Conservation (phyloP, 331 rosid genomes). For the Quercus tomentella region DNA sequence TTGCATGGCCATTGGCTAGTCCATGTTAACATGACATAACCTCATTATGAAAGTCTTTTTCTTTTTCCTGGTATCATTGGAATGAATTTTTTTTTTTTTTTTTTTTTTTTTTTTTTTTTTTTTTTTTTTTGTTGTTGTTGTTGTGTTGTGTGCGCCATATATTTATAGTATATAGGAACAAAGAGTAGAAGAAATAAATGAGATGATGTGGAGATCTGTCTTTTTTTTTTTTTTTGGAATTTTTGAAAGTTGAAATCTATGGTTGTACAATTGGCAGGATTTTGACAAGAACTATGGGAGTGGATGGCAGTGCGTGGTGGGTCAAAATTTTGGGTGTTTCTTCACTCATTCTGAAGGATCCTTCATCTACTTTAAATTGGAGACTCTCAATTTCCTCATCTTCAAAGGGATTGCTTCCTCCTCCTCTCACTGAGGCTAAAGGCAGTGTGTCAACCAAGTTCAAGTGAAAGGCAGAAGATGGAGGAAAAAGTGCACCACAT, state of each 20-base stretch:
- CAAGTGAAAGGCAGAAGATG: neutral
- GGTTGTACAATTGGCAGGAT: constrained; percentile 45
- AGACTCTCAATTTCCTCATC: constrained; percentile 81
- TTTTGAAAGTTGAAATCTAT: neutral
- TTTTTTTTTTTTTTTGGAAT: neutral
- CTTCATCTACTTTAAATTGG: constrained; percentile 80
- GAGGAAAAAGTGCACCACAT: neutral
- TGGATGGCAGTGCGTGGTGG: constrained; percentile 99
- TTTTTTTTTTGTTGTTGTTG: no score
- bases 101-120: no score
- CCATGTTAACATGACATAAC: neutral
- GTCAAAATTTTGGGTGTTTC: constrained; percentile 91
- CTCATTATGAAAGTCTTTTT: no score
- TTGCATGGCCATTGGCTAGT: neutral
- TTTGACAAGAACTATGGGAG: constrained; percentile 69
- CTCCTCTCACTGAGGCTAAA: constrained; percentile 15
- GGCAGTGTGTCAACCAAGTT: constrained; percentile 14
- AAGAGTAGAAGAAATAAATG: no score
- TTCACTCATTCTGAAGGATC: constrained; percentile 87
- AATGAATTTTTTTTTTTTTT: no score
- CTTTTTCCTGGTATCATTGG: no score
- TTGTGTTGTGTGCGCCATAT: no score
- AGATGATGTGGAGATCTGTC: neutral
- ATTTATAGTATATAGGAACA: no score
- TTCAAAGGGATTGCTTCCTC: constrained; percentile 63